Base-by-base conservation (phyloP, 495 filamentous ascomycete species). In the Tuber microsphaerosporum region DNA sequence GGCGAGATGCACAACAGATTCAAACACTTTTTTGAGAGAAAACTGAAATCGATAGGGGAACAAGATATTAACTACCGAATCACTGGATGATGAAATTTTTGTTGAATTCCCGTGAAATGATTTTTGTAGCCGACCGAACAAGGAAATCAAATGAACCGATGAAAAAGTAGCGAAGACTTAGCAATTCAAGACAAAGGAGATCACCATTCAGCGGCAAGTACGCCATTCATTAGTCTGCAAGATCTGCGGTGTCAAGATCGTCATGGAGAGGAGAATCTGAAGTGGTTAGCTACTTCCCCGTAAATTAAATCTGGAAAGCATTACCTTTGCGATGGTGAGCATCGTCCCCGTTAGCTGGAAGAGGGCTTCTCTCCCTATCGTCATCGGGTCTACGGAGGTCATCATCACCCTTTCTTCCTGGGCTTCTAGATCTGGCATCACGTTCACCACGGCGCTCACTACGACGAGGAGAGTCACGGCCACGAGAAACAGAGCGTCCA, bases 191-290 rank as follows among this genome's bases (percentile, higher is more conserved):
- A 73, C 41, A 73, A 73, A 73, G 70, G 39, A 71, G 34, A 71
- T 45, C 39, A 41, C 39, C 39, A 41, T 42, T 42, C 39, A 14
- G 43, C 70, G 22, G 43, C 39, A 71, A 39, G 34, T n/a, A 71
- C 12, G 43, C 39, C 10, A 74, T 74, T 48, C 71, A 77, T 79
- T 83, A 83, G 48, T 83, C 81, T n/a, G 81, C 81, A 71, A 83
- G 79, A 81, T 98, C 95, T 83, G 94, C 95, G 84, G 94, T 94
- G 84, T 99, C 95, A 81, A 99, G 89, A 84, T 99, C 95, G 85
- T 99, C 96, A 84, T 97, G 94, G 80, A 90, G 91, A 73, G 94
- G 91, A 75, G 91, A 77, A 92, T 91, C 70, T 94, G 65, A 16
- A 65, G 14, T 16, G 34, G 34, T 65, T 65, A 65, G 56, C 26